Evolutionary conservation across 148 eudicot species (phyloP).

Genomic region (Fagopyrum tataricum): DNA sequence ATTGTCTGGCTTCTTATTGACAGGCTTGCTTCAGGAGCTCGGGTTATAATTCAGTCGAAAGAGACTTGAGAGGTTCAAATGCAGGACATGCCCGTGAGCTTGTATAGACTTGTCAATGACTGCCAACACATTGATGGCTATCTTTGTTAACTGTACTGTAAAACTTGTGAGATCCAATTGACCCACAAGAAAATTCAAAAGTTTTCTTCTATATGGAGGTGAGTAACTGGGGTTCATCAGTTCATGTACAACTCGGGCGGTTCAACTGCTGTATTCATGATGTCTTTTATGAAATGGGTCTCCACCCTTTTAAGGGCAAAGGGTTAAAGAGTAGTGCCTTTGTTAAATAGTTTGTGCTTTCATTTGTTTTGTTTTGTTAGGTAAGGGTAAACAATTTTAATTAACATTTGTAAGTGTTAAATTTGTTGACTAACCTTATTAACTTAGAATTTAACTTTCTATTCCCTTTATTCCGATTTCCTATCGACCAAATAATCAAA

Average conservation of each 20-base stretch:
- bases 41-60: slow-evolving; percentile 76
- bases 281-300: neutral
- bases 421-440: no score
- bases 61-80: slow-evolving; percentile 13
- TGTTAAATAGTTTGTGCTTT: no score
- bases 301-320: neutral
- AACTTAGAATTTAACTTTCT: no score
- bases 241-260: neutral
- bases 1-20: slow-evolving; percentile 16
- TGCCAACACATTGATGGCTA: neutral
- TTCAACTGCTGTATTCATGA: neutral
- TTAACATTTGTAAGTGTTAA: no score
- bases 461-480: no score
- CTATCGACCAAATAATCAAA: no score
- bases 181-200: neutral
- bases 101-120: neutral
- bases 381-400: no score
- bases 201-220: neutral
- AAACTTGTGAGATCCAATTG: neutral
- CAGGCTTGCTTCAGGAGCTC: slow-evolving; percentile 98
- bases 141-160: neutral
- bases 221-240: neutral
- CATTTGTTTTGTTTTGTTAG: no score
- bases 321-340: no score
- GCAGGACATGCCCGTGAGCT: neutral